Evolutionary conservation across 306 rosid genomes (phyloP), one percentile per base, ranked within the genome.

Genomic region (Cicer judaicum): DNA sequence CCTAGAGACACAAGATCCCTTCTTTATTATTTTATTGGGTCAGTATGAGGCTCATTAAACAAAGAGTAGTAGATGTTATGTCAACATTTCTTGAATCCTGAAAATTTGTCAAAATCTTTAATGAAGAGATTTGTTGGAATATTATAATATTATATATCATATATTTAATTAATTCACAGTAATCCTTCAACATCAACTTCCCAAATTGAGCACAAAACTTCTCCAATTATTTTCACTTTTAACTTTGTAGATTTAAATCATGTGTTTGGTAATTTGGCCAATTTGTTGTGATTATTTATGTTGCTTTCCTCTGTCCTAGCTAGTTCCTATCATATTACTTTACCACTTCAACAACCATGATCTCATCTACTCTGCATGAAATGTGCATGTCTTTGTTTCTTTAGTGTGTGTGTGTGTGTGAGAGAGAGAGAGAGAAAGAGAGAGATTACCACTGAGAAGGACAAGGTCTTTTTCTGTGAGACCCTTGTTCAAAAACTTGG

Each of bases 391-490:
- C 36, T 29, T 29, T 29, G 36, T 29, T 29, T 29, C 36, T 29
- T 29, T 29, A 38, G 34, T 64, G 54, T 65, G 29, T 42, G 54
- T 65, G 29, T 42, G 84, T 3, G 36, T 2, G 5, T 0, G 36
- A 42, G 75, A 57, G 81, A 8, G 78, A 16, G 4, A 12, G 59
- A 47, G 49, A 38, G 81, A 70, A 86, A 79, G 75, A 79, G 64
- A 74, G 39, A 75, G 41, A 50, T 1, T 75, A 93, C 97, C 98
- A 76, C 79, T 83, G 2, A 93, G 94, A 57, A 89, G 83, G n/a
- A 91, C 98, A 34, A 93, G 92, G 85, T 93, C 98, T 66, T 86
- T 89, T 0, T 80, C 84, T 0, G 84, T 72, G 80, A 93, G 91
- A 10, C 98, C 97, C 72, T 87, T 91, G 41, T 70, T 29, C 0